phyloP scores from a whole-genome alignment of 129 eudicot species.

The Escallonia rubra region DNA sequence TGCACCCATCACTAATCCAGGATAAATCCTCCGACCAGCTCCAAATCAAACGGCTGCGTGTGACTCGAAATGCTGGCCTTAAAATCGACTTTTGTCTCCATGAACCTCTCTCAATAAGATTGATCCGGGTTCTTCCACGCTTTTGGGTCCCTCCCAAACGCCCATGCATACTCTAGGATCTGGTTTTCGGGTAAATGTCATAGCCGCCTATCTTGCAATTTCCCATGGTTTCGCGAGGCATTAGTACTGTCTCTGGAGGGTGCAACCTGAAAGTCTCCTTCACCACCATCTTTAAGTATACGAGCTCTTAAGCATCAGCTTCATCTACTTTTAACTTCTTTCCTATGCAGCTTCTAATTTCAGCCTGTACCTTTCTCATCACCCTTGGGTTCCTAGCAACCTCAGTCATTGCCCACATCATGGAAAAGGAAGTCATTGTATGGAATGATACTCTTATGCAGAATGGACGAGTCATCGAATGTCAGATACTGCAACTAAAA shows the following conservation, averaged over 20 bases:
- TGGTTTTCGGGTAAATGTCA: conserved; percentile 16
- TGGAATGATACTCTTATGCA: too few relatives aligned
- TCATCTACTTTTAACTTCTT: conserved; percentile 22
- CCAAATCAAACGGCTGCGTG: conserved; percentile 7
- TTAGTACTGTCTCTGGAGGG: conserved; percentile 23
- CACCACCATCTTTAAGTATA: conserved; percentile 25
- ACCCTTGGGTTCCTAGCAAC: conserved; percentile 23
- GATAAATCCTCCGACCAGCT: conserved; percentile 25
- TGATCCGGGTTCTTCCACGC: conserved; percentile 21
- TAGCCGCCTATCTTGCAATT: conserved; percentile 14
- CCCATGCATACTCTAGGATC: conserved; percentile 18
- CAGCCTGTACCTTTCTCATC: conserved; percentile 24
- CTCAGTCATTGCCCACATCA: conserved; percentile 35
- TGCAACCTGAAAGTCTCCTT: conserved; percentile 28
- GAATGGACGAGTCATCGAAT: too few relatives aligned
- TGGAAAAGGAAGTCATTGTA: background rate
- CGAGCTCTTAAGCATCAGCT: conserved; percentile 21
- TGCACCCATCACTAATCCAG: conserved; percentile 6
- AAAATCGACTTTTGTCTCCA: conserved; percentile 1
- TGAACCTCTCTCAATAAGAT: conserved; percentile 20
- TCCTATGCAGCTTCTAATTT: conserved; percentile 23
- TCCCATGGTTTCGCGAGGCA: conserved; percentile 12
- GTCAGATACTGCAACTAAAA: too few relatives aligned
- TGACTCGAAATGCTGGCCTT: conserved; percentile 17
- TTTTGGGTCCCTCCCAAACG: conserved; percentile 33